Conservation (phyloP, 371 early-diverging fungal genomes). For the Aphelidium insulamus region DNA sequence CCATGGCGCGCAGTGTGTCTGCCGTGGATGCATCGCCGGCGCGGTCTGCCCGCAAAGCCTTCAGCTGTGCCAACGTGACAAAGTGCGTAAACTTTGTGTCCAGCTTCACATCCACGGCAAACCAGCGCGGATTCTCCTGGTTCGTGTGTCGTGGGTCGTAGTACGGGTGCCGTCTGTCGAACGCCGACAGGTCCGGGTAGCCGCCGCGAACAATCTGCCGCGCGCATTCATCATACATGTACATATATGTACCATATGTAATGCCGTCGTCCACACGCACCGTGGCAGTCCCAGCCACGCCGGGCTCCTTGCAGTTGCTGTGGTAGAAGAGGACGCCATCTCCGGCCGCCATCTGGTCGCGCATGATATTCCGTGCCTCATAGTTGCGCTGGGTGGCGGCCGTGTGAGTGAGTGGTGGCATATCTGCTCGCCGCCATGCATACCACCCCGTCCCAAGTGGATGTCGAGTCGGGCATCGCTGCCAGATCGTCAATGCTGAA, state of each 20-base stretch:
- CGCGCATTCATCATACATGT: not conserved
- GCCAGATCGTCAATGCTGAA: slow-evolving; percentile 35
- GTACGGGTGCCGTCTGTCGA: too few species aligned
- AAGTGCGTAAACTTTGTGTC: too few species aligned
- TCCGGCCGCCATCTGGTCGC: slow-evolving; percentile 30
- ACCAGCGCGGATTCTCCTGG: not conserved
- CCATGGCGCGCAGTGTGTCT: slow-evolving; percentile 32
- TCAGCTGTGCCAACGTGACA: too few species aligned
- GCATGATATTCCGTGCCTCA: slow-evolving; percentile 43
- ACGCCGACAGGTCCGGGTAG: too few species aligned
- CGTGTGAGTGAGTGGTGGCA: not conserved
- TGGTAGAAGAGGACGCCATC: slow-evolving; percentile 41
- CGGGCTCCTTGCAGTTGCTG: slow-evolving; percentile 43
- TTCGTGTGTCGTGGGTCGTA: too few species aligned
- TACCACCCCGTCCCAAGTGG: slow-evolving; percentile 46
- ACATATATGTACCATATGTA: not conserved
- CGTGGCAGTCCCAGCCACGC: slow-evolving; percentile 28
- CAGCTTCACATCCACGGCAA: not conserved
- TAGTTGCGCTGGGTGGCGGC: slow-evolving; percentile 20
- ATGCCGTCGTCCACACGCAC: slow-evolving; percentile 1
- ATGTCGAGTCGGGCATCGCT: slow-evolving; percentile 15
- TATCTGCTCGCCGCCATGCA: slow-evolving; percentile 1
- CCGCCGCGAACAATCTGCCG: slow-evolving; percentile 22
- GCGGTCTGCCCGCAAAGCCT: too few species aligned
- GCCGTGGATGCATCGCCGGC: too few species aligned